Percentiles rank a stretch among this genome's conserved stretches.
Evolutionary conservation across 345 rosid genomes (phyloP).

Genomic region (Aurinia saxatilis): DNA sequence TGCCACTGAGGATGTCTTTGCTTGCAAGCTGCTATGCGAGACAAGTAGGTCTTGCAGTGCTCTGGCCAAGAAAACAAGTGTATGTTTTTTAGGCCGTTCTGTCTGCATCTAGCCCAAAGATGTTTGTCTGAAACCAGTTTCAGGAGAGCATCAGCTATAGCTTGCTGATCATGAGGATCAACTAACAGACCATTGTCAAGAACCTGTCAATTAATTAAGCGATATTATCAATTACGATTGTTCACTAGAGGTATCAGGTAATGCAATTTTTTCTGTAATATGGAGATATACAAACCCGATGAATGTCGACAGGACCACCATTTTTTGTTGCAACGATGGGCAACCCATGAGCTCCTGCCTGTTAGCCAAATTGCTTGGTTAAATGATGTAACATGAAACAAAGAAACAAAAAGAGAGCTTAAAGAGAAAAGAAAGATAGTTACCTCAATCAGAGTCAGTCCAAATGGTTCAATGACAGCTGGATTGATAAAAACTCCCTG

Average conservation of each 20-base stretch:
- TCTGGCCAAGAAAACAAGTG: slow-evolving; percentile 70
- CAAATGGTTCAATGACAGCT: slow-evolving; percentile 81
- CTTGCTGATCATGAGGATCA: slow-evolving; percentile 65
- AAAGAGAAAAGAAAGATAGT: slow-evolving; percentile 15
- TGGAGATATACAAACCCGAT: slow-evolving; percentile 32
- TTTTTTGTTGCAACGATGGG: slow-evolving; percentile 76
- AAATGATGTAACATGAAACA: background rate
- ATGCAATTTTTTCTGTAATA: background rate
- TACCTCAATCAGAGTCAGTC: slow-evolving; percentile 80
- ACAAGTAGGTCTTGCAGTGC: slow-evolving; percentile 52
- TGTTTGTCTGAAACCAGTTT: slow-evolving; percentile 65
- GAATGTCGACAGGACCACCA: slow-evolving; percentile 86
- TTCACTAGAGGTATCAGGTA: background rate
- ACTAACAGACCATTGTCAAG: slow-evolving; percentile 73
- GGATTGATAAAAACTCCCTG: slow-evolving; percentile 88
- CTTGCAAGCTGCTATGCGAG: slow-evolving; percentile 52
- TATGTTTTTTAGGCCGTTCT: slow-evolving; percentile 57
- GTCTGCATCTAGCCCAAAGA: slow-evolving; percentile 62
- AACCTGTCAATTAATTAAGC: slow-evolving; percentile 31
- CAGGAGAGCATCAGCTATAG: slow-evolving; percentile 58
- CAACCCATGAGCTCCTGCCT: slow-evolving; percentile 83
- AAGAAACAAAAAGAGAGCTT: background rate
- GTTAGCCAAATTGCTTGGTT: slow-evolving; percentile 18
- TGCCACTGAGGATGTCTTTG: slow-evolving; percentile 69
- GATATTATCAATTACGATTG: background rate